Base-by-base conservation (phyloP, 2,329 filamentous ascomycete species). In the Phaeosphaeria sp. region DNA sequence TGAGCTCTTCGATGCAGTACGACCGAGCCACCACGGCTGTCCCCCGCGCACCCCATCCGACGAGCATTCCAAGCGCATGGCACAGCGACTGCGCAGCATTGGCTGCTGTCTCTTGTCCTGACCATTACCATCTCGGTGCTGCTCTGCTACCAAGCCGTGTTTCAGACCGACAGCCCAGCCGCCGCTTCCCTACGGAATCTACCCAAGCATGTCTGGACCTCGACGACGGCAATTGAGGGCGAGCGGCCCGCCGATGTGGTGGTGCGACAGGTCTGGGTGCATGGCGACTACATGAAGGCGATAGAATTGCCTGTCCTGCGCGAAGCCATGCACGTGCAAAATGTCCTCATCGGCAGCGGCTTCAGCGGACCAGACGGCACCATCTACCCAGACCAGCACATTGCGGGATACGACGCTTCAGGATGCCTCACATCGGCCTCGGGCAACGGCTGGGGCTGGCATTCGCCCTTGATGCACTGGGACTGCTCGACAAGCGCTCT, bases 391-490 rank as follows among this genome's bases (percentile, higher is more conserved):
- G 15, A 53, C 17, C 45, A 57, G 20, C 56, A 59, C 51, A 50
- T 57, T 46, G 49, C 47, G 18, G 43, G 30, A 11, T 49, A 55
- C 21, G 61, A 79, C 30, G 27, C 36, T 24, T 11, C 53, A 22
- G 63, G 60, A 51, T 76, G 73, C 42, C n/a, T 64, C 4, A 36
- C 55, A 1, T 56, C 68, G 15, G 74, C 87, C 33, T 86, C 82
- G 3, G 84, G 87, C 63, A 79, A 87, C 65, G 87, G 87, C 3
- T 92, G 90, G 90, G 91, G 91, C 65, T 91, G 91, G 69, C 90
- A 93, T 67, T 93, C 91, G n/a, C 91, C 91, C 1, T 78, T 94
- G 53, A 88, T 92, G 75, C 93, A 93, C 75, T 94, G 91, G 91
- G 84, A 87, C 58, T 90, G 88, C 71, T 90, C 82, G 4, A 61